Evolutionary conservation across 2,329 filamentous ascomycete species (phyloP), one percentile per base, ranked within the genome.

Genomic region (Aspergillus alliaceus): DNA sequence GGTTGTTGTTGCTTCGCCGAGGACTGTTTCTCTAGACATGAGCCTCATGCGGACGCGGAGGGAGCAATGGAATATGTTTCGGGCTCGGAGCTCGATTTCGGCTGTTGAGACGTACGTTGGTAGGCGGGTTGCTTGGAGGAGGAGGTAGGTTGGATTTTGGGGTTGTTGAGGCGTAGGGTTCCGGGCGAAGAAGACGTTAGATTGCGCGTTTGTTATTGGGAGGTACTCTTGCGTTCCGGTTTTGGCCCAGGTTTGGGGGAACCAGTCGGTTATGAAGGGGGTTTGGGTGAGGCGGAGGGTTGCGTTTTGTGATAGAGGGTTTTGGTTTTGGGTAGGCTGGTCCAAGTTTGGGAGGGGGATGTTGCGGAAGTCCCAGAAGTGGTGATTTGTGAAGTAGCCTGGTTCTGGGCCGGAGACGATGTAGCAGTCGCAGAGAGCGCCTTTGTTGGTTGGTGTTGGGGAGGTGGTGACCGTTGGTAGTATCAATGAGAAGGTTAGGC

Each of bases 341-440:
- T 59, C 42, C 5, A 5, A 34, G 47, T 3, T 59, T 35, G 27
- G 40, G 14, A 52, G 63, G 18, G 71, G 65, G 7, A 81, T 69
- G 37, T 74, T 69, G 25, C 80, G 78, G 61, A 82, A 82, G 66
- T 82, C 80, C 71, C 75, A 82, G 66, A 83, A 78, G 51, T 75
- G 76, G 71, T 82, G 78, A 66, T 82, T 75, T 47, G 79, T 74
- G 62, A 83, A 83, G 67, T 80, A 81, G 6, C 73, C 70, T 18
- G 76, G 75, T 8, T 75, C 69, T 3, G 75, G 63, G 5, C 73
- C 72, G 1, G 75, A 73, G 27, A 81, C 72, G 8, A 77, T 70
- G 58, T 80, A 82, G 68, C 80, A 82, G 53, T 78, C 75, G 60
- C 80, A 82, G 44, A 47, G 34, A 15, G 42, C 9, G 40, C 6